Evolutionary conservation across 768 basidiomycete genomes (phyloP).

Genomic region (Tylopilus intermedius): DNA sequence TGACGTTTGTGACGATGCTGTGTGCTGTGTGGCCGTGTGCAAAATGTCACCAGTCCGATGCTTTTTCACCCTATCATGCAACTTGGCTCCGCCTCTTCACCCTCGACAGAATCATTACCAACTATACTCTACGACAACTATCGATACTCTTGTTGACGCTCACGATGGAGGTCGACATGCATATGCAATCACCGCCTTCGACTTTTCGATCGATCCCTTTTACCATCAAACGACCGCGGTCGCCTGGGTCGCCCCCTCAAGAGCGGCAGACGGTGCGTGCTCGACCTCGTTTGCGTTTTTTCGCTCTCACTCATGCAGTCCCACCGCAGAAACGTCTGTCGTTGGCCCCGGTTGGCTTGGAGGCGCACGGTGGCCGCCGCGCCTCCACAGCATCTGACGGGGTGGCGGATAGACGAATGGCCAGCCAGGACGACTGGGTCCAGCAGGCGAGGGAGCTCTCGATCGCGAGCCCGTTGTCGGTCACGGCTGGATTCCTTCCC

Average conservation of each 20-base stretch:
- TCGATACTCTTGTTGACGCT: background rate
- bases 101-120: background rate
- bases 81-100: background rate
- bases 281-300: background rate
- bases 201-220: slow-evolving; percentile 37
- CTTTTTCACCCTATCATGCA: background rate
- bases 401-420: slow-evolving; percentile 26
- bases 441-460: slow-evolving; percentile 60
- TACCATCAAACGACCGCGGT: slow-evolving; percentile 53
- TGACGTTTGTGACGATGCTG: background rate
- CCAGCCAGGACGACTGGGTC: slow-evolving; percentile 70
- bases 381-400: slow-evolving; percentile 23
- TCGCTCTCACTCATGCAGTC: background rate
- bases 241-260: slow-evolving; percentile 45
- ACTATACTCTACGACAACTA: background rate
- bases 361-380: slow-evolving; percentile 26
- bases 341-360: slow-evolving; percentile 32
- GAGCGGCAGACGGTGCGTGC: slow-evolving; percentile 52
- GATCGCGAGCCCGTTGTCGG: slow-evolving; percentile 35
- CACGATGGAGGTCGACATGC: slow-evolving; percentile 56
- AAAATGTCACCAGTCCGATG: background rate
- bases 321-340: slow-evolving; percentile 53
- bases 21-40: background rate
- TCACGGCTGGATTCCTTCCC: slow-evolving; percentile 14
- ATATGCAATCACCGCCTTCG: slow-evolving; percentile 43